A percentile compares a stretch with the other conserved stretches of the same genome.
Evolutionary conservation across 345 rosid species (phyloP).

Genomic region (Eutrema japonicum): DNA sequence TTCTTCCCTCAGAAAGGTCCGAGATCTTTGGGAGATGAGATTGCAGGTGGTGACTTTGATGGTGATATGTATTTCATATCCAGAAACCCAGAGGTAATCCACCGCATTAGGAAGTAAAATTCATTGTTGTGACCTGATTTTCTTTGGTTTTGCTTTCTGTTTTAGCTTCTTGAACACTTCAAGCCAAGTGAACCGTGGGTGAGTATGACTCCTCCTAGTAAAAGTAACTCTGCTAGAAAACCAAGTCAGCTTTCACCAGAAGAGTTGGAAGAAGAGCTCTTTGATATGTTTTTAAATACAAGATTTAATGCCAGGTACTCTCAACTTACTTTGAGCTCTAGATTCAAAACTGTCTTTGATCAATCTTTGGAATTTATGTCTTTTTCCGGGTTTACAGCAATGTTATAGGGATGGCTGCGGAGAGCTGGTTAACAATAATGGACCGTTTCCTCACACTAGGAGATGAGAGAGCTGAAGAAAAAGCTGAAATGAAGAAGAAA

Average conservation of each 20-base stretch:
- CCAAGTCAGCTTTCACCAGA: slow-evolving; percentile 50
- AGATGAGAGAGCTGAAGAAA: slow-evolving; percentile 50
- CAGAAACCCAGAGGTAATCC: slow-evolving; percentile 63
- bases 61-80: slow-evolving; percentile 78
- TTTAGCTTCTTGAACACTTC: slow-evolving; percentile 57
- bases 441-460: slow-evolving; percentile 63
- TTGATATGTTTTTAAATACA: slow-evolving; percentile 51
- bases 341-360: too few relatives aligned
- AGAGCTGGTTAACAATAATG: slow-evolving; percentile 70
- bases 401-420: neutral
- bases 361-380: too few relatives aligned
- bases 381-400: slow-evolving; percentile 29
- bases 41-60: slow-evolving; percentile 77
- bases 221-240: slow-evolving; percentile 12
- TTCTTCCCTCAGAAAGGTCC: slow-evolving; percentile 68
- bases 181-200: neutral
- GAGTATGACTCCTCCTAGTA: neutral
- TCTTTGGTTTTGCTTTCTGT: neutral
- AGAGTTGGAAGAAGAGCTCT: slow-evolving; percentile 63
- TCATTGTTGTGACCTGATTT: slow-evolving; percentile 4
- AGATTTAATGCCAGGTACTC: slow-evolving; percentile 64
- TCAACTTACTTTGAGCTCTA: too few relatives aligned
- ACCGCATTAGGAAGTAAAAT: neutral
- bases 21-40: slow-evolving; percentile 80
- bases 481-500: slow-evolving; percentile 45